Base-by-base conservation (phyloP, 1,284 basidiomycete species). In the Trichosporon sp. region DNA sequence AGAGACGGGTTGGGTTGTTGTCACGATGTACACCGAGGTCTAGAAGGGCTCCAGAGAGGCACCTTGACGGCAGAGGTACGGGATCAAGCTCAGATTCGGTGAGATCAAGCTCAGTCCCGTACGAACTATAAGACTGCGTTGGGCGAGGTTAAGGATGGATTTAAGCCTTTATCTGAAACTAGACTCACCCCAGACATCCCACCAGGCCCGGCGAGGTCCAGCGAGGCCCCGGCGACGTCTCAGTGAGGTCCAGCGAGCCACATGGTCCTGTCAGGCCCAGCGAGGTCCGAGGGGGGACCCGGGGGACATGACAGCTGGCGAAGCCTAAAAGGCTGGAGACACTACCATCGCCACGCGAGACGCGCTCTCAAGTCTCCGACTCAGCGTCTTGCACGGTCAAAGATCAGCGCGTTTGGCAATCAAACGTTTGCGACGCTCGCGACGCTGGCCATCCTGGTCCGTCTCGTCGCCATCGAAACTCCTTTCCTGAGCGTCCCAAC, bases 121-220 rank as follows among this genome's bases (percentile, higher is more conserved):
- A 35, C 31, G 32, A 61, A 63, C 59, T 37, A 21, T 35, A 63
- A 63, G 37, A 19, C 4, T n/a, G 59, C 32, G 32, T 63, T 37
- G 32, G 59, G 59, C 16, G 32, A 63, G 32, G 16, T 63, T 37
- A n/a, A 63, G 31, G 4, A 63, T 16, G 59, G 16, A 19, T 35
- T 37, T 63, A 35, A 63, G 59, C 59, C 59, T 63, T 59, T 63
- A 63, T 63, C 59, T 63, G 59, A 63, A 63, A 63, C 59, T 32
- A 63, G 59, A n/a, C 31, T n/a, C 54, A 31, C 54, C 54, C 54
- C 21, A 26, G 8, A 14, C 11, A 31, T 56, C 2, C 11, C 54
- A 14, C 54, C 54, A 59, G 54, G 54, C 12, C 31, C 54, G 14
- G 54, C 54, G 26, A 59, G 54, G 54, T 59, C 43, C 43, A 43